A percentile compares a stretch with the other conserved stretches of the same genome.
phyloP scores from a whole-genome alignment of 192 early-diverging fungal genomes.

The Coemansia sp. region DNA sequence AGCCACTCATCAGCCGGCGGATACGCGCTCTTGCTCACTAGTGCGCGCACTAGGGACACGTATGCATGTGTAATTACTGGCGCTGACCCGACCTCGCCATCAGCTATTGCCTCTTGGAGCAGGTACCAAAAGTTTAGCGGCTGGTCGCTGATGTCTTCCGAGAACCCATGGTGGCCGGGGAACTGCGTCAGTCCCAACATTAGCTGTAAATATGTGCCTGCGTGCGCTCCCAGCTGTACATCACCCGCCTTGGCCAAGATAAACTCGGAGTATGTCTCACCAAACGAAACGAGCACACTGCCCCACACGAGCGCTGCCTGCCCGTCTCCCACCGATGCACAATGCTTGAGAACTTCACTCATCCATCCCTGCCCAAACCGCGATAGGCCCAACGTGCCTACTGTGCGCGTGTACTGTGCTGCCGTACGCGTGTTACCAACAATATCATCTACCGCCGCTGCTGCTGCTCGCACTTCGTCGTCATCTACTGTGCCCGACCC shows the following conservation, averaged over 20 bases:
- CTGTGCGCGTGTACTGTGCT: constrained; percentile 21
- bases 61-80: constrained; percentile 30
- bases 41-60: constrained; percentile 52
- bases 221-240: constrained; percentile 6
- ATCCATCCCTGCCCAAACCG: constrained; percentile 32
- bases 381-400: constrained; percentile 28
- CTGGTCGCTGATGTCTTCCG: constrained; percentile 68
- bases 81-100: constrained; percentile 37
- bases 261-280: constrained; percentile 45
- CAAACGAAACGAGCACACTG: constrained; percentile 32
- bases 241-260: constrained; percentile 15
- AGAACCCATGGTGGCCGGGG: constrained; percentile 65
- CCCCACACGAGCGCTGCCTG: constrained; percentile 31
- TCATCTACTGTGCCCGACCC: constrained; percentile 12
- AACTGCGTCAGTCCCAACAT: constrained; percentile 68
- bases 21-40: constrained; percentile 59
- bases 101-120: constrained; percentile 67
- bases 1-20: constrained; percentile 57
- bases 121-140: constrained; percentile 73
- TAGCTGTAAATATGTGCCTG: constrained; percentile 23
- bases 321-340: constrained; percentile 8
- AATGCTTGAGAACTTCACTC: constrained; percentile 8
- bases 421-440: constrained; percentile 36
- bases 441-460: constrained; percentile 41
- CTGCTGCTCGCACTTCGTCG: constrained; percentile 35